A percentile compares a stretch with the other conserved stretches of the same genome.
These are phyloP conservation scores for Neurospora tetraspora DNA, from an alignment of 495 filamentous ascomycete species.

Conservation along the genomic window DNA sequence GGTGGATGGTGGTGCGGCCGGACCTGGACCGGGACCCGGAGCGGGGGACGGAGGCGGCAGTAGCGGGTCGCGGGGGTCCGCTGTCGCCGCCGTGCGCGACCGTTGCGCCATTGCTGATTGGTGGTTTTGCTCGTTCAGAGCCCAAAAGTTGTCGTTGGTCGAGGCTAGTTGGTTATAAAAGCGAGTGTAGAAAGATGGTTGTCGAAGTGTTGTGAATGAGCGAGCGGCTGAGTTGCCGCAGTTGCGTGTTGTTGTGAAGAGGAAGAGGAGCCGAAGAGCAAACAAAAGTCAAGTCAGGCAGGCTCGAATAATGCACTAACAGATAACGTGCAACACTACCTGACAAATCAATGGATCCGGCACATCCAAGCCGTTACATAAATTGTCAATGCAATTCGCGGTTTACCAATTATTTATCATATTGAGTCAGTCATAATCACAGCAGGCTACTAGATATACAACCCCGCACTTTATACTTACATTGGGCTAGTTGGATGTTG, in stretches of 20 bases:
- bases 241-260: background rate
- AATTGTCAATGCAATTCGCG: background rate
- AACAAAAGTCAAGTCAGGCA: background rate
- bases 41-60: background rate
- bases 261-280: background rate
- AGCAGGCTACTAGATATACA: background rate
- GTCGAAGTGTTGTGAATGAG: background rate
- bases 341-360: background rate
- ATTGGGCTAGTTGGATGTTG: background rate
- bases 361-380: background rate
- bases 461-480: background rate
- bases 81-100: background rate
- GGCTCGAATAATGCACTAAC: background rate
- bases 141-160: background rate
- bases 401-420: background rate
- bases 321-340: background rate
- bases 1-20: background rate
- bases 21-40: background rate
- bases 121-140: background rate
- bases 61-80: background rate
- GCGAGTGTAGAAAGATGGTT: background rate
- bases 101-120: background rate
- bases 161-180: background rate
- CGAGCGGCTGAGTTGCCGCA: background rate
- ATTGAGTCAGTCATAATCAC: background rate